These are phyloP conservation scores for Cyclotella kingstonii DNA, from an alignment of 108 stramenopile species.

Conservation along the genomic window DNA sequence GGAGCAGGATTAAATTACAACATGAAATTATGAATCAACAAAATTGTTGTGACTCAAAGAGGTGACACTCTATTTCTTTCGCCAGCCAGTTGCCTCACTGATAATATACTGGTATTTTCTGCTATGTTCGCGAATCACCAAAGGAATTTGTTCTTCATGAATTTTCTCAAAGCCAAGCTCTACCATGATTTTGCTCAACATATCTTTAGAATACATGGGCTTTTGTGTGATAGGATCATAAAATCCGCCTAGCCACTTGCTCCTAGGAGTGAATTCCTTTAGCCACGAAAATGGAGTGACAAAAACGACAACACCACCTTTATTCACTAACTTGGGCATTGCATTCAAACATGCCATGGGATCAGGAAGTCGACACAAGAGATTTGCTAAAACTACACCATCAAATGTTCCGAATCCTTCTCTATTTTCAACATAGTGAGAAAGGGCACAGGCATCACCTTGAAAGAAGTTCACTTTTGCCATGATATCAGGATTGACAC, in stretches of 20 bases:
- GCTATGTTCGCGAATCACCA: constrained; percentile 92
- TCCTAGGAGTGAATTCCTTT: constrained; percentile 84
- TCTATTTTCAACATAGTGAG: constrained; percentile 45
- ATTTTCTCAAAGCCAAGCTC: constrained; percentile 82
- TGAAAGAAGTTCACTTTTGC: constrained; percentile 74
- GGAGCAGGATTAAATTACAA: too few relatives aligned
- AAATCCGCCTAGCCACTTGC: constrained; percentile 83
- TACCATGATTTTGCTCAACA: constrained; percentile 73
- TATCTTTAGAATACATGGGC: constrained; percentile 72
- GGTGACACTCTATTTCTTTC: constrained; percentile 38
- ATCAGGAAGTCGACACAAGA: constrained; percentile 89
- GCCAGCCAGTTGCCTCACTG: constrained; percentile 89
- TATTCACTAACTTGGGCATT: constrained; percentile 70
- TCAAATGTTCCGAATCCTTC: constrained; percentile 79
- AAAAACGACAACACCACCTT: constrained; percentile 88
- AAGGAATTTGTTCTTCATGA: constrained; percentile 79
- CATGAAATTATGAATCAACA: too few relatives aligned
- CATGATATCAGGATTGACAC: constrained; percentile 48
- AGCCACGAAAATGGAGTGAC: constrained; percentile 93
- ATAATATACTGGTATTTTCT: constrained; percentile 95
- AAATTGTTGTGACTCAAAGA: too few relatives aligned
- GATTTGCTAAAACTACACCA: constrained; percentile 86
- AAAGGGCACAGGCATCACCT: constrained; percentile 87
- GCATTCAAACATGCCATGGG: constrained; percentile 81
- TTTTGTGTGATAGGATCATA: constrained; percentile 66